Evolutionary conservation across 495 filamentous ascomycete genomes (phyloP), one percentile per base, ranked within the genome.

Genomic region (Aspergillus cavernicola): DNA sequence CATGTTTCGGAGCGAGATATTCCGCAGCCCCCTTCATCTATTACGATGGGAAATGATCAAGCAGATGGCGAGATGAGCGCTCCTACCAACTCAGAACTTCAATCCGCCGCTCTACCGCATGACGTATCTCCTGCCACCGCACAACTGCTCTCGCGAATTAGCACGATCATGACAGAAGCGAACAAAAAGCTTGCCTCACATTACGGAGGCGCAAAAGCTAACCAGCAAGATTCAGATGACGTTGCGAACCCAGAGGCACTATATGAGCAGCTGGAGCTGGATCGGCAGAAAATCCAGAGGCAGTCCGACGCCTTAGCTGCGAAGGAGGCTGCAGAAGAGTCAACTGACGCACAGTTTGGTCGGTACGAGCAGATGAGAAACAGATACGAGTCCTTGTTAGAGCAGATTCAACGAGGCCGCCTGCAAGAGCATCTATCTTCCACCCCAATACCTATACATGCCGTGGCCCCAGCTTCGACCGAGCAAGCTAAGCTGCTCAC

Each of bases 1-100:
- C 64, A 70, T 7, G 51, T 58, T 36, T 35, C 59, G 26, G 66
- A 68, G 6, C 69, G 69, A 43, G 67, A 72, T 6, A 66, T 68
- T 23, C 72, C 69, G 12, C 70, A 64, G 2, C 56, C 73, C 0
- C 70, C 74, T 3, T 78, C 74, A 5, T 74, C 73, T 8, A 63
- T 74, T 6, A 72, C 70, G 13, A 73, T 75, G 66, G 67, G 66
- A 0, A 75, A 75, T 59, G 72, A 77, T 8, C 69, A 74, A 5
- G 23, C 66, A 16, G 72, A 75, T 39, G 65, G 61, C 23, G 65
- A 68, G 46, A 42, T 53, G 10, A 42, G 51, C 41, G 58, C 48
- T 10, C 58, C 58, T 18, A 29, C 52, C 39, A 59, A 56, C 41
- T 52, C 67, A 8, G 69, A 71, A 23, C 56, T 45, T 29, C 57